phyloP scores from a whole-genome alignment of 2,329 filamentous ascomycete genomes.

The Fusarium tjaetaba region DNA sequence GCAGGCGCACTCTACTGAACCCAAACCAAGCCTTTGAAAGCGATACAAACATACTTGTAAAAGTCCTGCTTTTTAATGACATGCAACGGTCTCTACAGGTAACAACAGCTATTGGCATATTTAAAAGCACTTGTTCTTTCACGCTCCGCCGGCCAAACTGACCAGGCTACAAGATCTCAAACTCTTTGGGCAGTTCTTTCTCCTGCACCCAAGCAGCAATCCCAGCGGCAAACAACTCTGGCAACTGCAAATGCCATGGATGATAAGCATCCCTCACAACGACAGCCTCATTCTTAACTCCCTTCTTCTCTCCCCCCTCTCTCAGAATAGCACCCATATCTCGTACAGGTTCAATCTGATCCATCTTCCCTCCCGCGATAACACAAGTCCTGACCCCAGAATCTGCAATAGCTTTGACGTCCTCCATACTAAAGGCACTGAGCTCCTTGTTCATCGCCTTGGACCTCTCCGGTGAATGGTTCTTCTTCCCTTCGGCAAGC shows the following conservation, averaged over 20 bases:
- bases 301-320: not conserved
- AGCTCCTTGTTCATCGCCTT: not conserved
- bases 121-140: too few relatives aligned
- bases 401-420: not conserved
- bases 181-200: slow-evolving; percentile 2
- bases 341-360: slow-evolving; percentile 6
- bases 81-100: too few relatives aligned
- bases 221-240: slow-evolving; percentile 21
- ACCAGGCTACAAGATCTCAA: not conserved
- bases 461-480: slow-evolving; percentile 11
- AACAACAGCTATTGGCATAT: too few relatives aligned
- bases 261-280: slow-evolving; percentile 26
- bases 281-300: slow-evolving; percentile 4
- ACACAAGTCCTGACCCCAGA: slow-evolving; percentile 22
- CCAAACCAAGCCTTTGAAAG: not conserved
- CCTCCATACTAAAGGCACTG: not conserved
- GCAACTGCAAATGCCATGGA: slow-evolving; percentile 29
- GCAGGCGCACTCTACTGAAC: not conserved
- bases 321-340: slow-evolving; percentile 8
- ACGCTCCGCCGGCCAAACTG: too few relatives aligned
- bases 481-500: slow-evolving; percentile 1
- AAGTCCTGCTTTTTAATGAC: too few relatives aligned
- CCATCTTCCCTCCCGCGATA: slow-evolving; percentile 25
- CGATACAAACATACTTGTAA: not conserved
- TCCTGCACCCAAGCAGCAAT: slow-evolving; percentile 6